These are phyloP conservation scores for Pyrenophora tritici-repentis DNA, from an alignment of 2,329 filamentous ascomycete genomes.

Conservation along the genomic window DNA sequence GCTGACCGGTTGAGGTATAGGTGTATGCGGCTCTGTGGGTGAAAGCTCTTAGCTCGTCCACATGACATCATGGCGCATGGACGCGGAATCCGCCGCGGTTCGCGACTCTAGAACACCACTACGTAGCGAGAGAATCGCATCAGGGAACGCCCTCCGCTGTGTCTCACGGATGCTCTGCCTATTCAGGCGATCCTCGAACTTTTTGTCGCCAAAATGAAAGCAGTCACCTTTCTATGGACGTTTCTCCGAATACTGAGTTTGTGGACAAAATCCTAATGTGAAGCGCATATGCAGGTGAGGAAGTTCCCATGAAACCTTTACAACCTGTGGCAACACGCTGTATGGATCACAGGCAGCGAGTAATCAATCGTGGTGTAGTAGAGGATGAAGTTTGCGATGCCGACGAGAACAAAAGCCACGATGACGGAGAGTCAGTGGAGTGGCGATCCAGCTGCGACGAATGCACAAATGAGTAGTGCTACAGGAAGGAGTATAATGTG, in stretches of 20 bases:
- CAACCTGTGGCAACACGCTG: conserved; percentile 74
- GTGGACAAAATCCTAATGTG: too few relatives aligned
- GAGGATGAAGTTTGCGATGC: conserved; percentile 71
- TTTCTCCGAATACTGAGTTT: too few relatives aligned
- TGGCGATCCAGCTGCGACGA: conserved; percentile 62
- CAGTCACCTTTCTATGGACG: too few relatives aligned
- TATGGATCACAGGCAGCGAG: conserved; percentile 69
- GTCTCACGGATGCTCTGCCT: not conserved
- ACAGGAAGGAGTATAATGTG: conserved; percentile 65
- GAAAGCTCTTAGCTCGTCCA: conserved; percentile 5
- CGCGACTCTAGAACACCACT: conserved; percentile 2
- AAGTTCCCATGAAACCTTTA: conserved; percentile 76
- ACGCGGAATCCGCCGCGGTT: not conserved
- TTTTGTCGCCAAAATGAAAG: not conserved
- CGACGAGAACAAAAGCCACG: conserved; percentile 57
- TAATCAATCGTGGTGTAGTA: conserved; percentile 80
- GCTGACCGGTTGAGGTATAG: conserved; percentile 10
- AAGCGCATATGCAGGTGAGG: conserved; percentile 71
- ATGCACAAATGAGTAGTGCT: conserved; percentile 71
- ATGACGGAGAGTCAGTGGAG: conserved; percentile 64
- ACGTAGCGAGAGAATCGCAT: not conserved
- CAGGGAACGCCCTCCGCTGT: not conserved
- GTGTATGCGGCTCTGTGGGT: conserved; percentile 13
- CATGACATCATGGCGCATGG: conserved; percentile 12
- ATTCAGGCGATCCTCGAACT: not conserved